A percentile compares a stretch with the other conserved stretches of the same genome.
Evolutionary conservation across 306 rosid genomes (phyloP).

Genomic region (Acacia crassicarpa): DNA sequence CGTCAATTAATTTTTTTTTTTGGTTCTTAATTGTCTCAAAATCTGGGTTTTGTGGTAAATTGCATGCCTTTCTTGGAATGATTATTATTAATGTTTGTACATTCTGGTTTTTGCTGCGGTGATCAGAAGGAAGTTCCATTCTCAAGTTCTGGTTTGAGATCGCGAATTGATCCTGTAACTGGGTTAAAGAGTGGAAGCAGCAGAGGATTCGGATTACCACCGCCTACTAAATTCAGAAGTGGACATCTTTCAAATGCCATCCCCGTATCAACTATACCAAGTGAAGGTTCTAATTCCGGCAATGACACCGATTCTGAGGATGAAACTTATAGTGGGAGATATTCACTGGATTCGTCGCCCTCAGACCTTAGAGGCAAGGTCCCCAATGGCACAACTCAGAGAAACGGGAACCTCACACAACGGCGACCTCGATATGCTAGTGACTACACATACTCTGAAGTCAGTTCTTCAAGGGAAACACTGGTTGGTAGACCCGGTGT

Average conservation of each 20-base stretch:
- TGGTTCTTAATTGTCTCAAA: not conserved
- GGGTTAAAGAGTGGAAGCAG: slow-evolving; percentile 51
- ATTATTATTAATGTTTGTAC: not conserved
- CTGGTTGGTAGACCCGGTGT: slow-evolving; percentile 49
- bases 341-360: slow-evolving; percentile 84
- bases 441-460: slow-evolving; percentile 76
- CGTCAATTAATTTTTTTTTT: not conserved
- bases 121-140: slow-evolving; percentile 23
- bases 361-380: slow-evolving; percentile 45
- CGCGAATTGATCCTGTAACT: slow-evolving; percentile 58
- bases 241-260: slow-evolving; percentile 75
- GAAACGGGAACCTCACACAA: slow-evolving; percentile 47
- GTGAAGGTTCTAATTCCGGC: slow-evolving; percentile 62
- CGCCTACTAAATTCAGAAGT: slow-evolving; percentile 83
- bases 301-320: slow-evolving; percentile 73
- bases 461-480: slow-evolving; percentile 94
- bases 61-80: not conserved
- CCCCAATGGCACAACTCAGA: slow-evolving; percentile 43
- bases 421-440: slow-evolving; percentile 49
- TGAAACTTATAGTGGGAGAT: slow-evolving; percentile 66
- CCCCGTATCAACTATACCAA: slow-evolving; percentile 46
- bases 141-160: slow-evolving; percentile 47
- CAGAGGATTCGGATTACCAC: slow-evolving; percentile 80
- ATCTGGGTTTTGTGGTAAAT: not conserved
- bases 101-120: not conserved